phyloP scores from a whole-genome alignment of 2,329 filamentous ascomycete species.

The Aspergillus pseudotamarii region DNA sequence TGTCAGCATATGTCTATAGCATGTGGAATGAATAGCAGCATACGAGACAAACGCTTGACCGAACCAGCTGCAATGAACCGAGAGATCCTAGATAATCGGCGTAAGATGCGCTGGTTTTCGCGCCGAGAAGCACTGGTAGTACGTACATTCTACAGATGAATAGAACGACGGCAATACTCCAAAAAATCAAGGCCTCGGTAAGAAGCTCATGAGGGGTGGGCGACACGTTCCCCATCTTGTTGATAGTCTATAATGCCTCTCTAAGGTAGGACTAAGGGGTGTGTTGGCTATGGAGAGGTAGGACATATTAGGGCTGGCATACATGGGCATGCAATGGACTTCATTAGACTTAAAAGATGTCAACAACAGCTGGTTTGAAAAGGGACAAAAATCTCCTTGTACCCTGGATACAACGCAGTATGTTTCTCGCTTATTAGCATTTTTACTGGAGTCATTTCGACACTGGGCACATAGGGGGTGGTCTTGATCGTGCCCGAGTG shows the following conservation, averaged over 20 bases:
- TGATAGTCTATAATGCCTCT: neutral
- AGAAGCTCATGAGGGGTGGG: conserved; percentile 33
- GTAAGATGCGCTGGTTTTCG: neutral
- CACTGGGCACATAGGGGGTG: neutral
- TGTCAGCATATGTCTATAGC: neutral
- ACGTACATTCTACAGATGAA: conserved; percentile 35
- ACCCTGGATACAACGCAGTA: neutral
- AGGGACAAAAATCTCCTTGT: neutral
- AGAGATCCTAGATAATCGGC: conserved; percentile 3
- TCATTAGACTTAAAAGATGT: neutral
- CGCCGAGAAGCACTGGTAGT: no score
- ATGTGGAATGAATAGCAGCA: neutral
- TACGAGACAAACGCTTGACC: conserved; percentile 6
- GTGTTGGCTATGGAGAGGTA: no score
- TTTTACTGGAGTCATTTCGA: neutral
- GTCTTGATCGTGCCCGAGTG: neutral
- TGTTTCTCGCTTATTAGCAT: neutral
- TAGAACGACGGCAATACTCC: conserved; percentile 33
- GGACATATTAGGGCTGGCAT: neutral
- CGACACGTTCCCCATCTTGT: conserved; percentile 32
- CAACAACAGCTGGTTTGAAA: neutral
- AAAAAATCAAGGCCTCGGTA: conserved; percentile 33
- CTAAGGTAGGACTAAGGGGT: neutral
- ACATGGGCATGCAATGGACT: neutral
- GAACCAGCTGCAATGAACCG: conserved; percentile 7